Percentiles rank a stretch among this genome's conserved stretches.
These are phyloP conservation scores for Tylopilus rubrobrunneus DNA, from an alignment of 768 basidiomycete genomes.

Conservation along the genomic window DNA sequence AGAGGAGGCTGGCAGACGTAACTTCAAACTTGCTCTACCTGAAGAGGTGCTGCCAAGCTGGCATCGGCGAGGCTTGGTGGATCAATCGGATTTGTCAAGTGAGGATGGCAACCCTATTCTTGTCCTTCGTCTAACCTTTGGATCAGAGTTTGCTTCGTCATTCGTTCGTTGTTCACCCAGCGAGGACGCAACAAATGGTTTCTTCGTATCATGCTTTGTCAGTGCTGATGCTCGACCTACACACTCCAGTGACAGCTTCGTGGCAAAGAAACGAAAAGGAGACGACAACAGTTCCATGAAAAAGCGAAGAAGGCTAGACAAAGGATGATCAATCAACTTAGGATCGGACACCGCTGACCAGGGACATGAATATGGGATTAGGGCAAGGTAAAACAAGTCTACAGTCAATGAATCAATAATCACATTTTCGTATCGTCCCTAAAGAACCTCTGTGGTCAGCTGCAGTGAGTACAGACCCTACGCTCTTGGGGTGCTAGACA, in stretches of 20 bases:
- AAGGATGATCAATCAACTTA: constrained; percentile 11
- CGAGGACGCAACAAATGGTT: constrained; percentile 91
- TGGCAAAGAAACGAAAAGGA: constrained; percentile 26
- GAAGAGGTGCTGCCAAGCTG: constrained; percentile 74
- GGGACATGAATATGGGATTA: constrained; percentile 11
- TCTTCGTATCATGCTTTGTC: constrained; percentile 95
- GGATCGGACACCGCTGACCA: neutral
- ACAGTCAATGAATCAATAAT: constrained; percentile 29
- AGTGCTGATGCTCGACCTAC: constrained; percentile 25
- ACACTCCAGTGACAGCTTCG: constrained; percentile 3
- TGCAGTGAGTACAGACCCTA: constrained; percentile 34
- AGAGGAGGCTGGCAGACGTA: constrained; percentile 55
- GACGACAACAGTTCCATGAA: constrained; percentile 14
- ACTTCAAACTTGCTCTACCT: constrained; percentile 67
- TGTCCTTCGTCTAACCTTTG: neutral
- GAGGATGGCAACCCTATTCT: constrained; percentile 6
- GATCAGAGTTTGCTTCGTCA: constrained; percentile 51
- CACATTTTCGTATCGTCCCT: constrained; percentile 27
- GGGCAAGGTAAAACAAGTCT: constrained; percentile 23
- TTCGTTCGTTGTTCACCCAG: constrained; percentile 72
- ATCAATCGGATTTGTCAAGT: constrained; percentile 60
- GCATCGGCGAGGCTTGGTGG: constrained; percentile 72
- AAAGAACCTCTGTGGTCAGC: constrained; percentile 33
- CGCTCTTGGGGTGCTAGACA: constrained; percentile 22
- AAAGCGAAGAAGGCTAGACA: constrained; percentile 13